A percentile compares a stretch with the other conserved stretches of the same genome.
phyloP scores from a whole-genome alignment of 768 basidiomycete species.

The Auriscalpium vulgare region DNA sequence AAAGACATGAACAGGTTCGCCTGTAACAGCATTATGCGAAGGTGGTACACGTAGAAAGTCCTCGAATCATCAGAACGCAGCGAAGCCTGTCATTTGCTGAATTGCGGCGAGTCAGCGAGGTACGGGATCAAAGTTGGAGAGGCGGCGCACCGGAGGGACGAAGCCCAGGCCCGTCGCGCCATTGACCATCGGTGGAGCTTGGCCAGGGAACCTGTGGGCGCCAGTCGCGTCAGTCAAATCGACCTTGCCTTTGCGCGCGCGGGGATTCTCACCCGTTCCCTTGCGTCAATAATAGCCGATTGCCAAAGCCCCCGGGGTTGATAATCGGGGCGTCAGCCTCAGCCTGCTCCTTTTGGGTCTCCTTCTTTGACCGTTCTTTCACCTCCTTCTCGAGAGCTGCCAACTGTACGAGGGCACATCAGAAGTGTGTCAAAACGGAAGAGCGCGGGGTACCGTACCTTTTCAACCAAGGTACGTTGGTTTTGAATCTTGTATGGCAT shows the following conservation, averaged over 20 bases:
- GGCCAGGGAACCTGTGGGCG: constrained; percentile 45
- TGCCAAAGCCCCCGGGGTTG: constrained; percentile 68
- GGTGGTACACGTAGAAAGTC: not conserved
- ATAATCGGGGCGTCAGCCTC: constrained; percentile 85
- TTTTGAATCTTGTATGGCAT: constrained; percentile 95
- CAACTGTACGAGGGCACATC: constrained; percentile 37
- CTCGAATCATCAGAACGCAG: constrained; percentile 8
- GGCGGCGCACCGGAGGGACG: constrained; percentile 45
- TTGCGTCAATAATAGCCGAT: constrained; percentile 61
- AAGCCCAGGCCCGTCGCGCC: constrained; percentile 44
- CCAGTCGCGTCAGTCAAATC: constrained; percentile 4
- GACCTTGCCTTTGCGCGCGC: not conserved
- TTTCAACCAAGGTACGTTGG: constrained; percentile 71
- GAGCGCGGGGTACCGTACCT: constrained; percentile 32
- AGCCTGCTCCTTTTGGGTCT: constrained; percentile 80
- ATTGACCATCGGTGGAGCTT: constrained; percentile 57
- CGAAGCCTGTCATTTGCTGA: constrained; percentile 18
- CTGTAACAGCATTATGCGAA: not conserved
- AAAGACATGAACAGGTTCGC: not conserved
- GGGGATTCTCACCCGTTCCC: constrained; percentile 45
- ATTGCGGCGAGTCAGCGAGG: not conserved
- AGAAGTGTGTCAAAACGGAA: constrained; percentile 1
- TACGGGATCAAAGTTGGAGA: not conserved
- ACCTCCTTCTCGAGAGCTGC: constrained; percentile 82
- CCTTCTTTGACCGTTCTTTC: constrained; percentile 79